phyloP scores from a whole-genome alignment of 1,284 basidiomycete species.

The Neonothopanus nambi region DNA sequence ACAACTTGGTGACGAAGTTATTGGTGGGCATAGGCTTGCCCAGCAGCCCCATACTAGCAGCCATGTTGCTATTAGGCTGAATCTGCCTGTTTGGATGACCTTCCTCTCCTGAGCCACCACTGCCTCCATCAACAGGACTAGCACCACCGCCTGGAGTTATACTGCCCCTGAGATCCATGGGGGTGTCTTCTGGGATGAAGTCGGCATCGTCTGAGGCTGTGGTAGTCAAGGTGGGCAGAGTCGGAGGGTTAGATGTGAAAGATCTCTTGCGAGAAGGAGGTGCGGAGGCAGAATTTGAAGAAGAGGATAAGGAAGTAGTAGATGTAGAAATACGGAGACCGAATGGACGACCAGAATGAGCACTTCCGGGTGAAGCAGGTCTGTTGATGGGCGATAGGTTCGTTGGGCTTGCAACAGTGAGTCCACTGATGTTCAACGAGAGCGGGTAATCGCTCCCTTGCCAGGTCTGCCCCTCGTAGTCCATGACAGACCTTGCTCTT shows the following conservation, averaged over 20 bases:
- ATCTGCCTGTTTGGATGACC: conserved; percentile 22
- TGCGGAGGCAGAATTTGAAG: conserved; percentile 4
- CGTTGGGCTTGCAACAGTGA: conserved; percentile 63
- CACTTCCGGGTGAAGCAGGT: conserved; percentile 31
- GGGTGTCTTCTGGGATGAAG: background rate
- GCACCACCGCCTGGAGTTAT: conserved; percentile 31
- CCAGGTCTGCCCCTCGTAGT: no score
- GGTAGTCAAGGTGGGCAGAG: conserved; percentile 7
- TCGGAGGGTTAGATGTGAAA: conserved; percentile 10
- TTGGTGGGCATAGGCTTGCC: conserved; percentile 72
- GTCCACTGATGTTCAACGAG: conserved; percentile 66
- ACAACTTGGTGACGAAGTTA: conserved; percentile 82
- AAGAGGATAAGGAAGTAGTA: background rate
- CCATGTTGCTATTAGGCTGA: conserved; percentile 18
- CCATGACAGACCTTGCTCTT: no score
- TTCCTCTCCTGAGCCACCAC: conserved; percentile 24
- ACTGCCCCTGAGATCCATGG: conserved; percentile 3
- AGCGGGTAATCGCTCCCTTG: background rate
- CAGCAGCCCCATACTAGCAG: conserved; percentile 44
- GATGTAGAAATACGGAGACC: conserved; percentile 20
- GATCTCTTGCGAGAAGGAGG: conserved; percentile 15
- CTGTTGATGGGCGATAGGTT: conserved; percentile 56
- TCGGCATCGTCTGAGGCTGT: background rate
- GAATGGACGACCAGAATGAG: conserved; percentile 21
- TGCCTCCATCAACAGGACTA: conserved; percentile 54